phyloP scores from a whole-genome alignment of 768 basidiomycete species.

The Tylopilus subfusipes region DNA sequence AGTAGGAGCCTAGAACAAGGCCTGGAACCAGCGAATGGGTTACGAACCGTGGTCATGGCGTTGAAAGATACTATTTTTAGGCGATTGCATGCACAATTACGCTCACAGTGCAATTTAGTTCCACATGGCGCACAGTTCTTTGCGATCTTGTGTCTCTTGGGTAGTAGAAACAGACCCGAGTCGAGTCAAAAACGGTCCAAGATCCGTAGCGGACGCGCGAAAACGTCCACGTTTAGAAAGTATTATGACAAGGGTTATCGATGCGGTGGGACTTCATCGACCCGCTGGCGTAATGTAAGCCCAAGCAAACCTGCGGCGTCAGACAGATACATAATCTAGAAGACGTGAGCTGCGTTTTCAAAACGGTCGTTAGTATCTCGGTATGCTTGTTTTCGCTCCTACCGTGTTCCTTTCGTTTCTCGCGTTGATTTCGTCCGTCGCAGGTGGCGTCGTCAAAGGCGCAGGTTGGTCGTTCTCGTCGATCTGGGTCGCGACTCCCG shows the following conservation, averaged over 20 bases:
- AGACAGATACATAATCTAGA: constrained; percentile 11
- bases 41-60: neutral
- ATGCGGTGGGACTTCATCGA: neutral
- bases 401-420: constrained; percentile 13
- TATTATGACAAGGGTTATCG: neutral
- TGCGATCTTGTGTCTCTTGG: constrained; percentile 1
- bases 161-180: neutral
- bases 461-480: constrained; percentile 5
- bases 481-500: neutral
- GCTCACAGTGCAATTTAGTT: neutral
- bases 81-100: neutral
- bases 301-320: neutral
- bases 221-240: constrained; percentile 1
- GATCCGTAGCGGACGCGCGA: neutral
- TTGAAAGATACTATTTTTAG: constrained; percentile 1
- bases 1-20: neutral
- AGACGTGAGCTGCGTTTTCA: neutral
- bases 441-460: constrained; percentile 1
- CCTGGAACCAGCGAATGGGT: neutral
- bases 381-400: constrained; percentile 14
- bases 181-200: neutral
- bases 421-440: constrained; percentile 4
- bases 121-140: neutral
- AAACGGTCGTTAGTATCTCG: neutral
- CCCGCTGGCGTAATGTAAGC: neutral